Evolutionary conservation across 805 yeast genomes (phyloP).

Genomic region (Monosporozyma aerobia): DNA sequence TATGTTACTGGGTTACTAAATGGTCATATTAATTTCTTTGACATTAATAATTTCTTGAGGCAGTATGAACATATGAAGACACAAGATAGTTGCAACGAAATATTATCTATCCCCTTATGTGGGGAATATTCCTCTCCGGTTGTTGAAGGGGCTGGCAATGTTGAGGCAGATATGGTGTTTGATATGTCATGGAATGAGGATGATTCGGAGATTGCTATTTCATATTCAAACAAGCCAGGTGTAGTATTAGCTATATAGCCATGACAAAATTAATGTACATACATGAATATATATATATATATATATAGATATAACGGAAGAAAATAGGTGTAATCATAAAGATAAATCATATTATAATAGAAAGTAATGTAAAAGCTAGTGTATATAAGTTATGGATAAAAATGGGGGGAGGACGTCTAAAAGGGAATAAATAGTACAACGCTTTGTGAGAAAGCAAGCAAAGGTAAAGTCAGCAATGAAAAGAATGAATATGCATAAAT

Average conservation of each 20-base stretch:
- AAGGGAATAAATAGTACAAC: too few species aligned
- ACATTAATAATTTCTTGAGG: conserved; percentile 21
- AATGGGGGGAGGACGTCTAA: too few species aligned
- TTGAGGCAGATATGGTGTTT: conserved; percentile 23
- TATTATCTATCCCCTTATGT: conserved; percentile 1
- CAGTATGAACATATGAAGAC: not conserved
- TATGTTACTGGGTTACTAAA: conserved; percentile 60
- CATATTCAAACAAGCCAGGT: conserved; percentile 28
- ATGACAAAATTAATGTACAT: not conserved
- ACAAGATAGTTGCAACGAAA: not conserved
- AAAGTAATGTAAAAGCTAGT: too few species aligned
- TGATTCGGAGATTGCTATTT: conserved; percentile 22
- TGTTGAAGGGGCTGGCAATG: not conserved
- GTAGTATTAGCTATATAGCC: conserved; percentile 13
- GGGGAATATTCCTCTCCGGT: conserved; percentile 15
- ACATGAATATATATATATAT: not conserved
- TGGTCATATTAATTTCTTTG: conserved; percentile 51
- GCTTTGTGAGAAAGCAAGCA: too few species aligned
- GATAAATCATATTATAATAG: too few species aligned
- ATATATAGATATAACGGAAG: not conserved
- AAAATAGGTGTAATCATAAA: not conserved
- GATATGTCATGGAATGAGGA: conserved; percentile 31
- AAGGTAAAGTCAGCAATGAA: not conserved
- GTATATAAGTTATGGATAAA: too few species aligned
- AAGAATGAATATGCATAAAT: not conserved